Base-by-base conservation (phyloP, 2,329 filamentous ascomycete species). In the Penicillium sp. region DNA sequence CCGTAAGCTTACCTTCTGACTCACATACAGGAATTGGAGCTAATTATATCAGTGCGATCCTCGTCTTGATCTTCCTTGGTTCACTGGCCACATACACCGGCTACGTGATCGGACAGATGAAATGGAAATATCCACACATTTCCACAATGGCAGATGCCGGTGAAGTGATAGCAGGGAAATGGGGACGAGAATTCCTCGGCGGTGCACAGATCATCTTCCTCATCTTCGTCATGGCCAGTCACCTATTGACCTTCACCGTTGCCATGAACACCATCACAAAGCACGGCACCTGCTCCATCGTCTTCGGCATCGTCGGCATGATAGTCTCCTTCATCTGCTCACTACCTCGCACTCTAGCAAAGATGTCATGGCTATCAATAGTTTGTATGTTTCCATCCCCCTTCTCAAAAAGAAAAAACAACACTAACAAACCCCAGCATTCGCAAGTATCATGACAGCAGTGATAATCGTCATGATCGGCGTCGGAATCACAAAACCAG, bases 141-240 rank as follows among this genome's bases (percentile, higher is more conserved):
- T 80, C 82, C 40, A 85, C 84, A 64, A 88, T 89, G 68, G 84
- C 86, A 22, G 88, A 90, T 64, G 87, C 85, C 14, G 87, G 85
- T 2, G 76, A 80, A 42, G 76, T 89, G 45, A 75, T 90, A 47
- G 77, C 79, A 55, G 88, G 88, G 9, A 75, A 73, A 17, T 75
- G 82, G 37, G 86, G 85, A 1, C 82, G 84, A 58, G 84, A 88
- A 68, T 61, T 90, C 31, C 75, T 88, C 42, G 85, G 85, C 25
- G 72, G 77, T 59, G 85, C 82, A 60, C 86, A 88, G 63, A 75
- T 82, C 10, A 71, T 89, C 17, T 84, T 89, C 70, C 76, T 90
- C 37, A 74, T 87, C 53, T 88, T 90, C 73, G 81, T 88, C 63
- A 85, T 88, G 72, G 85, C 82, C 33, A 88, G 86, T n/a, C 88